Evolutionary conservation across 2,329 filamentous ascomycete genomes (phyloP).

Genomic region (Blastomyces silverae): DNA sequence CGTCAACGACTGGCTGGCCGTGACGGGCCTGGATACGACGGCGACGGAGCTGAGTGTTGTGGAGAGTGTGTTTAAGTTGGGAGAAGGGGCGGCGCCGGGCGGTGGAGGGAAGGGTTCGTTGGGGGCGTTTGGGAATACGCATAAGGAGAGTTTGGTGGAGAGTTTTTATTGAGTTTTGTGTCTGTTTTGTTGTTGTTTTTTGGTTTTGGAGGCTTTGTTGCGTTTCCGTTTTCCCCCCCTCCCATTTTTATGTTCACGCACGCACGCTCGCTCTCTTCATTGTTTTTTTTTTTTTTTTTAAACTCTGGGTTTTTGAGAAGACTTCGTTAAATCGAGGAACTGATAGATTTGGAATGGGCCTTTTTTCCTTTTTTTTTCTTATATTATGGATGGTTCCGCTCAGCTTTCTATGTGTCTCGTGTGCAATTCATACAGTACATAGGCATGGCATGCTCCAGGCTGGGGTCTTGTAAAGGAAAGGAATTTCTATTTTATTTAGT

Average conservation of each 20-base stretch:
- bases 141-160: conserved; percentile 99
- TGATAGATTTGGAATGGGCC: background rate
- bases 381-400: background rate
- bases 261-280: background rate
- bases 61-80: conserved; percentile 90
- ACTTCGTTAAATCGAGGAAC: too few relatives aligned
- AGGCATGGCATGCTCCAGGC: background rate
- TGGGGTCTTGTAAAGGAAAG: too few relatives aligned
- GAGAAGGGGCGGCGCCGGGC: conserved; percentile 62
- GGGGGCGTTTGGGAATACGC: conserved; percentile 48
- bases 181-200: too few relatives aligned
- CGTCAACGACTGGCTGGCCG: conserved; percentile 95
- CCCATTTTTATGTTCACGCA: too few relatives aligned
- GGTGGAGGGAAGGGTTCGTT: conserved; percentile 57
- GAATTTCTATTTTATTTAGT: too few relatives aligned
- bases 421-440: background rate
- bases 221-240: conserved; percentile 5
- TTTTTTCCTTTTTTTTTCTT: background rate
- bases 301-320: background rate
- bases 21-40: conserved; percentile 87
- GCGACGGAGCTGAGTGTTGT: conserved; percentile 96
- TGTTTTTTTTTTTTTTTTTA: background rate
- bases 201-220: conserved; percentile 14
- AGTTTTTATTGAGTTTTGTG: conserved; percentile 71
- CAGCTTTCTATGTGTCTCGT: background rate